These are phyloP conservation scores for Citrus unshiu DNA, from an alignment of 345 rosid species.

Conservation along the genomic window DNA sequence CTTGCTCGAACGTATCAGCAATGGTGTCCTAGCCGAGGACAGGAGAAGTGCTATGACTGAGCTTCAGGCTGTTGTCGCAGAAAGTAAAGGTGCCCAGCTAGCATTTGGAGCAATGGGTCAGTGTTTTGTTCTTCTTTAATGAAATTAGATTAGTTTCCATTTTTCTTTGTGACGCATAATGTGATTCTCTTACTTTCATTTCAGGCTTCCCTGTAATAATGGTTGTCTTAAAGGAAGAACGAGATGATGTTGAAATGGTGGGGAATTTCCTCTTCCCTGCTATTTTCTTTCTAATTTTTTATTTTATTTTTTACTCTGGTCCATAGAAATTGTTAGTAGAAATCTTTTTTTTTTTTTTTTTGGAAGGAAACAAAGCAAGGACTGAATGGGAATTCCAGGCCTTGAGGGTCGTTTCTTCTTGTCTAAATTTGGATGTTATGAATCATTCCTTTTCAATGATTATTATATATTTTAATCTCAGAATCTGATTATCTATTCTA, in stretches of 20 bases:
- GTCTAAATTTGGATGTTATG: background rate
- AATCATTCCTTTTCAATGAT: background rate
- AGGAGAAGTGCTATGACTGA: slow-evolving; percentile 82
- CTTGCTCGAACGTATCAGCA: slow-evolving; percentile 87
- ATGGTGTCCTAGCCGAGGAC: slow-evolving; percentile 81
- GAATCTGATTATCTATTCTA: background rate
- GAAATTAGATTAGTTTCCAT: background rate
- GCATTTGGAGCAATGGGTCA: slow-evolving; percentile 91
- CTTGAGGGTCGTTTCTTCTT: background rate
- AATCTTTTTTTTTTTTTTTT: background rate
- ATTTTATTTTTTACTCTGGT: background rate
- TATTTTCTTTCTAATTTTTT: background rate
- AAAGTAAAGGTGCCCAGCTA: slow-evolving; percentile 78
- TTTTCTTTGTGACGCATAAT: slow-evolving; percentile 1
- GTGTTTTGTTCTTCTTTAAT: slow-evolving; percentile 13
- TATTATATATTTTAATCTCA: background rate
- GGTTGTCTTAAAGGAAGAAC: slow-evolving; percentile 80
- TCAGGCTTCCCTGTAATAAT: slow-evolving; percentile 93
- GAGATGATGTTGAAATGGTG: slow-evolving; percentile 94
- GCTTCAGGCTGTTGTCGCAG: slow-evolving; percentile 90
- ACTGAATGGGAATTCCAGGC: background rate
- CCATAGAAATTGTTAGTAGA: background rate
- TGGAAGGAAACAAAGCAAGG: background rate
- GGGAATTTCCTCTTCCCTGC: slow-evolving; percentile 8
- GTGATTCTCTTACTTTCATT: slow-evolving; percentile 14